Evolutionary conservation across 768 basidiomycete genomes (phyloP).

Genomic region (Trametes cinnabarina): DNA sequence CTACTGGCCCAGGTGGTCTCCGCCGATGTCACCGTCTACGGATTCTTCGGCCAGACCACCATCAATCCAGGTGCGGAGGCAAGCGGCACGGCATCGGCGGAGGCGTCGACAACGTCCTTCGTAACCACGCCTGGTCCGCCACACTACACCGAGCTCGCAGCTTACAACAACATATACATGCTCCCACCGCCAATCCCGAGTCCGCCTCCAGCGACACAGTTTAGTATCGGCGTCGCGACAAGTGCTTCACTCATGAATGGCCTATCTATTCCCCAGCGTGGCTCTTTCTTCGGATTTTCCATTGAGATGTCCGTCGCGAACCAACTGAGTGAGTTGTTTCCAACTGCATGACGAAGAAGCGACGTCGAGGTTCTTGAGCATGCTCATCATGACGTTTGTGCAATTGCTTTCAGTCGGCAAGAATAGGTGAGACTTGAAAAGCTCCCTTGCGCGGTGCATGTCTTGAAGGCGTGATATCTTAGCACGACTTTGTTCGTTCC

Average conservation of each 20-base stretch:
- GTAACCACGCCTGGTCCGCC: conserved; percentile 34
- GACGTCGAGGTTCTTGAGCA: no score
- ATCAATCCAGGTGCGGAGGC: neutral
- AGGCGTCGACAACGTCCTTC: conserved; percentile 9
- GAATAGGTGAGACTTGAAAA: neutral
- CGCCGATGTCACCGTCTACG: conserved; percentile 16
- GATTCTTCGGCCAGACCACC: conserved; percentile 14
- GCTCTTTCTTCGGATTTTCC: conserved; percentile 71
- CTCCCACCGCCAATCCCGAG: conserved; percentile 47
- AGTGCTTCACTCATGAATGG: conserved; percentile 26
- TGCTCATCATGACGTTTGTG: no score
- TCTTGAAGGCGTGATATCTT: no score
- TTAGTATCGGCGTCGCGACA: conserved; percentile 42
- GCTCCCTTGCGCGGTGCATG: no score
- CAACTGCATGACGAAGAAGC: neutral
- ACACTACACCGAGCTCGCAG: conserved; percentile 45
- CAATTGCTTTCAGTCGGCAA: neutral
- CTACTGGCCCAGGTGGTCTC: neutral
- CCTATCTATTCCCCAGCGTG: conserved; percentile 44
- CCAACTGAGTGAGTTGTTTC: conserved; percentile 14
- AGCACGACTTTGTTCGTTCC: conserved; percentile 15
- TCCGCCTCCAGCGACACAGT: conserved; percentile 41
- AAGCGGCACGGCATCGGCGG: neutral
- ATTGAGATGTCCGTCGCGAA: conserved; percentile 68
- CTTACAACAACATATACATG: conserved; percentile 53